These are phyloP conservation scores for Testicularia cyperi DNA, from an alignment of 1,284 basidiomycete genomes.

Conservation along the genomic window DNA sequence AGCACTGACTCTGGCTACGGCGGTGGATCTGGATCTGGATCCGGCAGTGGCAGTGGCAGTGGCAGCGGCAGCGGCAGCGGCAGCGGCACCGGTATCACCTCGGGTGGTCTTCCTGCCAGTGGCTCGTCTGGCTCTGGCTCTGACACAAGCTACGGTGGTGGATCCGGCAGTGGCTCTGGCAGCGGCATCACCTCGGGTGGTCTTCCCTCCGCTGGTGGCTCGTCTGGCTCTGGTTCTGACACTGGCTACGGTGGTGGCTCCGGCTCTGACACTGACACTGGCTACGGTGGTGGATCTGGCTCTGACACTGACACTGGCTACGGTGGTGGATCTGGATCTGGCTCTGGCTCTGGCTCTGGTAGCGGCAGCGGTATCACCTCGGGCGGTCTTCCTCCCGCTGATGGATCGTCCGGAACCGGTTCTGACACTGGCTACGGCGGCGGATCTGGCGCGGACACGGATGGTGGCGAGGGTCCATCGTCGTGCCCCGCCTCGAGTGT, in stretches of 20 bases:
- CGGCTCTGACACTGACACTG: not conserved
- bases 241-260: not conserved
- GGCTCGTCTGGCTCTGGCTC: too few species aligned
- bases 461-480: not conserved
- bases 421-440: not conserved
- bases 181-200: too few species aligned
- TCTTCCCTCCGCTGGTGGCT: too few species aligned
- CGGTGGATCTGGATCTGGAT: not conserved
- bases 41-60: not conserved
- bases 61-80: conserved; percentile 1
- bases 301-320: conserved; percentile 2
- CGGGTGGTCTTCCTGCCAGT: not conserved
- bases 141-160: too few species aligned
- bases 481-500: conserved; percentile 6
- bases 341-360: not conserved
- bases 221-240: too few species aligned
- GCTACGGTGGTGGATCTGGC: not conserved
- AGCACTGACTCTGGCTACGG: not conserved
- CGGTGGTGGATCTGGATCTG: too few species aligned
- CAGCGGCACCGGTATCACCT: too few species aligned
- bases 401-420: too few species aligned
- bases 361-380: too few species aligned
- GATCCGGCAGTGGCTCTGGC: too few species aligned
- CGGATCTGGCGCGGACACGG: not conserved
- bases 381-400: too few species aligned